Conservation (phyloP, 352 stramenopile genomes). For the Blastocystis sp. region DNA sequence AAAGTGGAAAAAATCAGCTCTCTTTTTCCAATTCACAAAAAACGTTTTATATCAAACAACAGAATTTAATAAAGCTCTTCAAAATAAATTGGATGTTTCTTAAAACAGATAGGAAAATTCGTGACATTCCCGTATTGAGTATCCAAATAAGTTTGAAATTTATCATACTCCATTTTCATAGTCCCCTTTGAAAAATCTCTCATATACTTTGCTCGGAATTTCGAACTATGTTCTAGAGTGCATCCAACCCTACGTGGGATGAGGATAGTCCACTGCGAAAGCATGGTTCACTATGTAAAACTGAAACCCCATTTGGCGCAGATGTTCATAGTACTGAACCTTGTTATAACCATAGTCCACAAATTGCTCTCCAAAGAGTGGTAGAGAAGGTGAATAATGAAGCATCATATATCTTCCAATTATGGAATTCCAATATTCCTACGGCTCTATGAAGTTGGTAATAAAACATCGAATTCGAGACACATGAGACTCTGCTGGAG, state of each 20-base stretch:
- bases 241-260: not conserved
- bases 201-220: not conserved
- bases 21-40: not conserved
- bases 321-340: constrained; percentile 40
- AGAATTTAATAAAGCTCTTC: constrained; percentile 15
- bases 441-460: constrained; percentile 29
- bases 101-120: constrained; percentile 6
- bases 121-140: not conserved
- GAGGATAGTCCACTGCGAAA: constrained; percentile 35
- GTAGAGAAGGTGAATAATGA: not conserved
- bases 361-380: constrained; percentile 1
- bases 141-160: not conserved
- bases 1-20: too few species aligned
- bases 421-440: not conserved
- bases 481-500: not conserved
- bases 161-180: not conserved
- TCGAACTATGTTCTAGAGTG: not conserved
- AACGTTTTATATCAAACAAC: constrained; percentile 9
- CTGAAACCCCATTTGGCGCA: constrained; percentile 51
- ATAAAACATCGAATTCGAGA: constrained; percentile 45
- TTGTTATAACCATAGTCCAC: constrained; percentile 58
- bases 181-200: not conserved
- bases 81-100: constrained; percentile 15
- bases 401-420: constrained; percentile 23
- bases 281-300: constrained; percentile 60